Evolutionary conservation across 345 rosid species (phyloP).

Genomic region (Moricandia moricandioides): DNA sequence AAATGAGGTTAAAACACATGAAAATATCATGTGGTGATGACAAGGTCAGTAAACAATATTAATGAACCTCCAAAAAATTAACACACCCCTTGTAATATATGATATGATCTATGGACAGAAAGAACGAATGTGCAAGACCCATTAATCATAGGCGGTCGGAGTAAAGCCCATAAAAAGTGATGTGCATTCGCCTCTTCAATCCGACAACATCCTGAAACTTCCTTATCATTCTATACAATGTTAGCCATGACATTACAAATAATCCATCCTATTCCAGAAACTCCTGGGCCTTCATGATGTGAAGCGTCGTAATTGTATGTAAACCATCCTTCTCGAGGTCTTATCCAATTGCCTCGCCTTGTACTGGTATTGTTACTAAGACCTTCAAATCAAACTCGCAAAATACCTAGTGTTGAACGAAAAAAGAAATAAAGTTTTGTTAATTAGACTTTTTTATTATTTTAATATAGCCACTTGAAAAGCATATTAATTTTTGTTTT

Average conservation of each 20-base stretch:
- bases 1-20: too few species aligned
- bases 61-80: too few species aligned
- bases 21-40: too few species aligned
- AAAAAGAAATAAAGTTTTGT: background rate
- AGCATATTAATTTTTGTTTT: background rate
- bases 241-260: background rate
- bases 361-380: background rate
- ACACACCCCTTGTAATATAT: too few species aligned
- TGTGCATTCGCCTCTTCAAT: background rate
- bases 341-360: background rate
- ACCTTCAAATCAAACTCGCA: background rate
- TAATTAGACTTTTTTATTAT: background rate
- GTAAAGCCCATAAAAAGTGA: background rate
- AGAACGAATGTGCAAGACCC: too few species aligned
- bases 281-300: background rate
- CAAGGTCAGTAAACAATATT: too few species aligned
- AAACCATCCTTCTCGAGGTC: background rate
- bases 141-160: too few species aligned
- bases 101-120: too few species aligned
- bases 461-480: constrained; percentile 3
- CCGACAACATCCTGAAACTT: background rate
- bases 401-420: background rate
- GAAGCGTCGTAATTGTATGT: background rate
- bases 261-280: background rate
- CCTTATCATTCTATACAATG: background rate